These are phyloP conservation scores for Termitomyces heimii DNA, from an alignment of 768 basidiomycete genomes.

Conservation along the genomic window DNA sequence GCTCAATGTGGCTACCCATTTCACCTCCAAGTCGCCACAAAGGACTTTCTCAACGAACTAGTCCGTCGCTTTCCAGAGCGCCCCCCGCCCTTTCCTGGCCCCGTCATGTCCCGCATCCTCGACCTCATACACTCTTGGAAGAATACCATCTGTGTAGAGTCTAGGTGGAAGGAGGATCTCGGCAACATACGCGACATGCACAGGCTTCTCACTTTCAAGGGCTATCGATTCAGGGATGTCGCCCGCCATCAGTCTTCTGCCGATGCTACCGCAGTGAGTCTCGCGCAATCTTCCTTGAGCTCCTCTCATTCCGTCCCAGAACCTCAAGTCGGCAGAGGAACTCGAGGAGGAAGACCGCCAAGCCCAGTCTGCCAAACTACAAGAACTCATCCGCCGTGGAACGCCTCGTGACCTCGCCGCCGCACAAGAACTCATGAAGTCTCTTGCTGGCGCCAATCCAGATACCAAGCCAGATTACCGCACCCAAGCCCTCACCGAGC, in stretches of 20 bases:
- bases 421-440: conserved; percentile 97
- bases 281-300: neutral
- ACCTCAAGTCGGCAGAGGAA: conserved; percentile 92
- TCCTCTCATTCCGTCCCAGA: conserved; percentile 34
- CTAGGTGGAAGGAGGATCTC: conserved; percentile 93
- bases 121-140: conserved; percentile 95
- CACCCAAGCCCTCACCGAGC: conserved; percentile 80
- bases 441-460: conserved; percentile 90
- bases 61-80: conserved; percentile 97
- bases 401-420: conserved; percentile 93
- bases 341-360: conserved; percentile 93
- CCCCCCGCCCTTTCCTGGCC: conserved; percentile 90
- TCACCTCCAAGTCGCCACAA: conserved; percentile 94
- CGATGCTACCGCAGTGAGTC: conserved; percentile 38
- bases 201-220: conserved; percentile 88
- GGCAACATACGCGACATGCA: conserved; percentile 99
- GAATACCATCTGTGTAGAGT: conserved; percentile 82
- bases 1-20: conserved; percentile 96
- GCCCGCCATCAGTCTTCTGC: conserved; percentile 26
- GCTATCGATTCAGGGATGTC: conserved; percentile 68
- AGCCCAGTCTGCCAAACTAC: conserved; percentile 96
- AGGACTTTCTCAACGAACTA: conserved; percentile 97
- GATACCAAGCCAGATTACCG: conserved; percentile 94
- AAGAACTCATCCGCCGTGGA: conserved; percentile 93
- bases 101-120: conserved; percentile 91